Evolutionary conservation across 768 basidiomycete genomes (phyloP).

Genomic region (Asterophora lycoperdoides): DNA sequence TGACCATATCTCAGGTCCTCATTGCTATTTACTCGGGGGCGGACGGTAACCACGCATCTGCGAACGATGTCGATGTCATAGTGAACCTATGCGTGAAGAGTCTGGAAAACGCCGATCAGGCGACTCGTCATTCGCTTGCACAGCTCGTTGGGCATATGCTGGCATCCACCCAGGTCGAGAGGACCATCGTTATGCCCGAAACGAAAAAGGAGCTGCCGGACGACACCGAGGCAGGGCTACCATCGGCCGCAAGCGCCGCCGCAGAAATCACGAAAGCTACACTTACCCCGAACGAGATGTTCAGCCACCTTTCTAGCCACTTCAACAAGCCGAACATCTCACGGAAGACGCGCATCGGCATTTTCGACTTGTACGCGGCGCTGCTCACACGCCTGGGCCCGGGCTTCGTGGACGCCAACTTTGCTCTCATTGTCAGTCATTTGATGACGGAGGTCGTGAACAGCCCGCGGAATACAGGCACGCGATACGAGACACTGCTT

Average conservation of each 20-base stretch:
- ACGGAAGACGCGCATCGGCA: conserved; percentile 73
- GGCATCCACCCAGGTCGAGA: conserved; percentile 73
- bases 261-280: conserved; percentile 64
- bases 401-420: conserved; percentile 78
- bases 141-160: conserved; percentile 82
- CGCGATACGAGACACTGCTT: conserved; percentile 72
- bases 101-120: conserved; percentile 79
- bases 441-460: conserved; percentile 74
- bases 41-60: conserved; percentile 50
- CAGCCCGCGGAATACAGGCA: conserved; percentile 45
- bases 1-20: conserved; percentile 34
- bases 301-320: conserved; percentile 69
- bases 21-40: conserved; percentile 52
- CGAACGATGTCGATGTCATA: conserved; percentile 75
- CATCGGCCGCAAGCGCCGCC: conserved; percentile 38
- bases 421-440: conserved; percentile 73
- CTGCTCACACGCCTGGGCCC: conserved; percentile 73
- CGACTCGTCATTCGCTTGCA: conserved; percentile 75
- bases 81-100: conserved; percentile 63
- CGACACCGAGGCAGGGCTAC: conserved; percentile 52
- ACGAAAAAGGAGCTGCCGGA: conserved; percentile 54
- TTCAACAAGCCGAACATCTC: conserved; percentile 73
- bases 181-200: conserved; percentile 42
- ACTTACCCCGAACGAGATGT: conserved; percentile 74
- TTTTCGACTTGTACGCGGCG: conserved; percentile 85